These are phyloP conservation scores for Casuarina equisetifolia DNA, from an alignment of 306 rosid genomes.

Conservation along the genomic window DNA sequence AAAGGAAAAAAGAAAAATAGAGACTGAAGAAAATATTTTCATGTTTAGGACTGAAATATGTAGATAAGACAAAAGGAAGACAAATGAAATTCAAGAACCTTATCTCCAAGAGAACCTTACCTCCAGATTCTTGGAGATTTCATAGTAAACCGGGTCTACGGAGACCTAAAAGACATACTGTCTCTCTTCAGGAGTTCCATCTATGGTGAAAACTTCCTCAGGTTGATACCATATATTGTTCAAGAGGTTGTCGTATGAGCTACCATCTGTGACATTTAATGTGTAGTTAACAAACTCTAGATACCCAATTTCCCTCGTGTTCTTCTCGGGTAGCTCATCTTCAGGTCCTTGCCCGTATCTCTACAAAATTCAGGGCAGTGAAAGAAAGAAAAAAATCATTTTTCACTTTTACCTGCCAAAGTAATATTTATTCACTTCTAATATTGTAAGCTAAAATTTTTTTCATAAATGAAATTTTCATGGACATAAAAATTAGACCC, in stretches of 20 bases:
- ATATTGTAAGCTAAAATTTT: too few relatives aligned
- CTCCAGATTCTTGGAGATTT: constrained; percentile 35
- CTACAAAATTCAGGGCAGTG: constrained; percentile 15
- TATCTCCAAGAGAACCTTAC: constrained; percentile 3
- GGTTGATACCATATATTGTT: constrained; percentile 68
- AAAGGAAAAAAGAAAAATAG: too few relatives aligned
- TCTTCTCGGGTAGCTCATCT: constrained; percentile 51
- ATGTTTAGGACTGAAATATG: too few relatives aligned
- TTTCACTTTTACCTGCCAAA: too few relatives aligned
- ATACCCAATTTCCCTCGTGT: constrained; percentile 43
- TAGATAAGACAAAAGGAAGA: too few relatives aligned
- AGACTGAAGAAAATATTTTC: too few relatives aligned
- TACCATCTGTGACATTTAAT: constrained; percentile 26
- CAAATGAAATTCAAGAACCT: neutral
- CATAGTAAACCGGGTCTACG: constrained; percentile 40
- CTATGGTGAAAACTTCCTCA: constrained; percentile 58
- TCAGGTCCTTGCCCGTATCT: constrained; percentile 48
- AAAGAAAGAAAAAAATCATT: too few relatives aligned
- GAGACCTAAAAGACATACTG: constrained; percentile 55
- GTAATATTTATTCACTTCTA: too few relatives aligned
- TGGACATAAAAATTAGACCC: too few relatives aligned
- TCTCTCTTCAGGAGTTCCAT: constrained; percentile 55
- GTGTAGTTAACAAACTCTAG: constrained; percentile 48
- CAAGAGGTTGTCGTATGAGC: constrained; percentile 37
- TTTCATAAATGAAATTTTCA: too few relatives aligned